Conservation (phyloP, 1,284 basidiomycete genomes). For the Microstroma glucosiphilum region DNA sequence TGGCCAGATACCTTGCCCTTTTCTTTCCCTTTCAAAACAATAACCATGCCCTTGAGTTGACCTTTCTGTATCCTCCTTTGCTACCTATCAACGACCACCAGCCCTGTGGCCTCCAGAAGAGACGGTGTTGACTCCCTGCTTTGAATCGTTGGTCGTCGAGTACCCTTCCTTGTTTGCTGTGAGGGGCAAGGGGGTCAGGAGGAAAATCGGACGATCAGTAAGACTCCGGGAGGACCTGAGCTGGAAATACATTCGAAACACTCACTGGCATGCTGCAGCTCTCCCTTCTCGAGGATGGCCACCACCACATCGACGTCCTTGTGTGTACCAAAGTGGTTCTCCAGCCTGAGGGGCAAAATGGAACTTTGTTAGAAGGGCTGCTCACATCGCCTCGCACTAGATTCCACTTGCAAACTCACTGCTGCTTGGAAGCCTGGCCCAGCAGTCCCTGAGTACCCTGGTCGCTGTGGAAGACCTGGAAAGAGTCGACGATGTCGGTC, state of each 20-base stretch:
- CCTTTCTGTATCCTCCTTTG: too few relatives aligned
- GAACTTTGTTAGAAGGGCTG: neutral
- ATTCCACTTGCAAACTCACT: conserved; percentile 6
- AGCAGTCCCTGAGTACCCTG: conserved; percentile 52
- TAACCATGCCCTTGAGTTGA: too few relatives aligned
- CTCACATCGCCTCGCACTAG: too few relatives aligned
- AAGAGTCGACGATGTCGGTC: conserved; percentile 51
- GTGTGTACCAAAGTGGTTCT: conserved; percentile 46
- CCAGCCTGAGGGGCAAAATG: conserved; percentile 22
- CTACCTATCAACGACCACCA: conserved; percentile 17
- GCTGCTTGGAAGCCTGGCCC: conserved; percentile 50
- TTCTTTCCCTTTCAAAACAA: too few relatives aligned
- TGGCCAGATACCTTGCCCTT: too few relatives aligned
- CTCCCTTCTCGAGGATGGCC: conserved; percentile 45
- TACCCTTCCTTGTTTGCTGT: conserved; percentile 28
- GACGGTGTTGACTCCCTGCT: conserved; percentile 23
- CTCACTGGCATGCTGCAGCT: conserved; percentile 32
- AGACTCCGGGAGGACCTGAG: neutral
- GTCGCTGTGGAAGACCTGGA: conserved; percentile 52
- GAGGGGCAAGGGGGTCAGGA: neutral
- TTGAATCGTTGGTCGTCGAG: conserved; percentile 38
- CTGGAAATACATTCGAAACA: neutral
- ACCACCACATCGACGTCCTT: conserved; percentile 49
- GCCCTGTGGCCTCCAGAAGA: conserved; percentile 24
- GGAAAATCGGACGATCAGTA: neutral